Percentiles rank a stretch among this genome's conserved stretches.
Evolutionary conservation across 805 yeast species (phyloP).

Genomic region (Cyberlindnera subsufficiens): DNA sequence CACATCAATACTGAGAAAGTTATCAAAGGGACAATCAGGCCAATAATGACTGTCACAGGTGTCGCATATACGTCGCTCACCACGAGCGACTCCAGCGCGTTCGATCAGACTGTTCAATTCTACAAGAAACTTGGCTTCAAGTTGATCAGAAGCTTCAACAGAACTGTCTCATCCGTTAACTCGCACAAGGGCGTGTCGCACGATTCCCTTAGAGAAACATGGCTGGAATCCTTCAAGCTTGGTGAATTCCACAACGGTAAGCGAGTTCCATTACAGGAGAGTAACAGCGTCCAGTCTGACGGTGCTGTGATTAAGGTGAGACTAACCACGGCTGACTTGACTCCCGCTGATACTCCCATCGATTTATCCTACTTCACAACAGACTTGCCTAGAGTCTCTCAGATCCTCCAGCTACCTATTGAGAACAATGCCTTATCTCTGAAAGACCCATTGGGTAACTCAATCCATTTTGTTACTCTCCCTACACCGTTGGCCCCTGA

Average conservation of each 20-base stretch:
- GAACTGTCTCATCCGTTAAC: slow-evolving; percentile 34
- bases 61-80: slow-evolving; percentile 59
- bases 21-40: neutral
- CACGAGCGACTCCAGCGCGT: slow-evolving; percentile 43
- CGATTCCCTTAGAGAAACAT: slow-evolving; percentile 62
- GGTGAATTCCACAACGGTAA: slow-evolving; percentile 50
- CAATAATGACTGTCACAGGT: slow-evolving; percentile 24
- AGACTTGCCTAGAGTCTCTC: slow-evolving; percentile 26
- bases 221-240: slow-evolving; percentile 68
- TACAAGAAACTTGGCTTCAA: slow-evolving; percentile 58
- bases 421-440: slow-evolving; percentile 22
- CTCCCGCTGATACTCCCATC: slow-evolving; percentile 28
- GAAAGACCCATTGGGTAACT: slow-evolving; percentile 62
- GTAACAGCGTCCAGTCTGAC: slow-evolving; percentile 31
- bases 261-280: slow-evolving; percentile 46
- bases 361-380: slow-evolving; percentile 36
- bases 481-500: slow-evolving; percentile 18
- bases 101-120: slow-evolving; percentile 45
- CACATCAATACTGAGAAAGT: neutral
- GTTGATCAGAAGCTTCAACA: slow-evolving; percentile 53
- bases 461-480: slow-evolving; percentile 30
- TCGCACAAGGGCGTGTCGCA: slow-evolving; percentile 50
- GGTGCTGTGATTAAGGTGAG: slow-evolving; percentile 46
- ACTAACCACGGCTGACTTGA: slow-evolving; percentile 22
- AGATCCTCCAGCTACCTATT: slow-evolving; percentile 14